Base-by-base conservation (phyloP, 371 early-diverging fungal genomes). In the Actinomortierella wolfii region DNA sequence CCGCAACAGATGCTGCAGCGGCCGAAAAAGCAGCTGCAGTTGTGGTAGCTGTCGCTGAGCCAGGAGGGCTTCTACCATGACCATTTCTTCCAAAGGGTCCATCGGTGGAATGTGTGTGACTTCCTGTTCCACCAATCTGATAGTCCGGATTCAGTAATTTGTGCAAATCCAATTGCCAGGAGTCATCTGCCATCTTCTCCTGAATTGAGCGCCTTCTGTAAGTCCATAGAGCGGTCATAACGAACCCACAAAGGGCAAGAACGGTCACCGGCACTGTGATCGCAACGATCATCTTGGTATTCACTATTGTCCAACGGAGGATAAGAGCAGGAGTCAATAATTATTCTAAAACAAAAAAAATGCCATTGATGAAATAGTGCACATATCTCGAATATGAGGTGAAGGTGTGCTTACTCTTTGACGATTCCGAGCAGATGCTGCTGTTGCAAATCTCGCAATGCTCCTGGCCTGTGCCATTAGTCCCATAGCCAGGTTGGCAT, bases 81-180 rank as follows among this genome's bases (percentile, higher is more conserved):
- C 34, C 34, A 34, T 34, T 4, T 11, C 34, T 34, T 11, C 34
- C 34, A 11, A 6, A 34, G n/a, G n/a, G n/a, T n/a, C 34, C 34
- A 34, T 34, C 34, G 11, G 34, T 6, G 11, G 34, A 34, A 11
- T 34, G 34, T 34, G 34, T 34, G 11, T 34, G 34, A 34, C 34
- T 34, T 11, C 34, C 34, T 34, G 34, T 34, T 34, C 34, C 34
- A 11, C 34, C 11, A 34, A 11, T 4, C 34, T 34, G 34, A 11
- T 34, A 34, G 11, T 34, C 34, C 34, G 34, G 34, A 34, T 34
- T 34, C 34, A 34, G 11, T 34, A 34, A 11, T 28, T 76, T 76
- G 2, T 65, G 47, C 44, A 77, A 80, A 11, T 77, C 76, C 3
- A 83, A 49, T 23, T 81, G 61, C 83, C 83, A 83, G 17, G 75